phyloP scores from a whole-genome alignment of 2,329 filamentous ascomycete genomes.

The Amauroascus verrucosus region DNA sequence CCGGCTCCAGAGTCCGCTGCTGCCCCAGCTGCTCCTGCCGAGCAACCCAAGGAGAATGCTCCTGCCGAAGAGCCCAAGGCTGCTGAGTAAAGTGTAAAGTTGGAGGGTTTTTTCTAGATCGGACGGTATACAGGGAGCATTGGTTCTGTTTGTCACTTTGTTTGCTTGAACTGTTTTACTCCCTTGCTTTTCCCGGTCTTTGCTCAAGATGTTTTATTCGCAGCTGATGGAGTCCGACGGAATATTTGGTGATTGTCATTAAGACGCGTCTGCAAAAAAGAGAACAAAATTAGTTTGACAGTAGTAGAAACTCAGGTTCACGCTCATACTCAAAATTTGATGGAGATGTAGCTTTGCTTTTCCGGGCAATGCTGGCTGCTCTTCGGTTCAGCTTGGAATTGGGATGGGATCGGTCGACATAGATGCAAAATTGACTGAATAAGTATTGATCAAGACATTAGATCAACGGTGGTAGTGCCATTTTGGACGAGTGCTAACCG shows the following conservation, averaged over 20 bases:
- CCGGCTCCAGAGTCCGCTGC: conserved; percentile 49
- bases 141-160: conserved; percentile 9
- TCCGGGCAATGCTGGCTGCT: neutral
- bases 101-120: conserved; percentile 23
- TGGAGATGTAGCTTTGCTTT: neutral
- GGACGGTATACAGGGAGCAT: conserved; percentile 16
- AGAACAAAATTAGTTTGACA: conserved; percentile 10
- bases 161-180: conserved; percentile 13
- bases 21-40: conserved; percentile 23
- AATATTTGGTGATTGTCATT: conserved; percentile 12
- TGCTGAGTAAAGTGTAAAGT: conserved; percentile 33
- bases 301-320: conserved; percentile 11
- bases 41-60: conserved; percentile 34
- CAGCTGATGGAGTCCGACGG: conserved; percentile 11
- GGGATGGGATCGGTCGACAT: too few relatives aligned
- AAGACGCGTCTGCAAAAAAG: conserved; percentile 10
- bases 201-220: neutral
- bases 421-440: too few relatives aligned
- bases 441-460: too few relatives aligned
- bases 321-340: neutral
- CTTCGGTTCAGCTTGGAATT: neutral
- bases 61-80: conserved; percentile 33
- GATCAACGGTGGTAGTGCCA: too few relatives aligned
- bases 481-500: too few relatives aligned
- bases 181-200: conserved; percentile 10